phyloP scores from a whole-genome alignment of 1,284 basidiomycete species.

The Heterobasidion annosum region DNA sequence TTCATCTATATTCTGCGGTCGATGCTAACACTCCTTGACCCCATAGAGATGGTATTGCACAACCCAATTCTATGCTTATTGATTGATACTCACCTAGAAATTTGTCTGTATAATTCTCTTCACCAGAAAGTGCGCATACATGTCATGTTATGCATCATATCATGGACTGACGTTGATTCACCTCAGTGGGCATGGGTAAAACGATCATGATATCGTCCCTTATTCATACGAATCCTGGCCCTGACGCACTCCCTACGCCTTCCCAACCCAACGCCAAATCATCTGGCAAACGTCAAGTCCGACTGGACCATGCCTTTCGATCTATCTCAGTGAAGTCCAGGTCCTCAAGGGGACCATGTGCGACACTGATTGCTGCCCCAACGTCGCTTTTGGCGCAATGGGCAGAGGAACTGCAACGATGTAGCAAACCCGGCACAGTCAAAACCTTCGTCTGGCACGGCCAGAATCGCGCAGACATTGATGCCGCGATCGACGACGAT shows the following conservation, averaged over 20 bases:
- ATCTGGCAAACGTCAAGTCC: constrained; percentile 46
- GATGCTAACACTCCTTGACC: background rate
- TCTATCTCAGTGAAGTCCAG: too few species aligned
- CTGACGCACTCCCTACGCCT: constrained; percentile 23
- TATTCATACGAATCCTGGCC: constrained; percentile 70
- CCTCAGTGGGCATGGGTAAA: constrained; percentile 88
- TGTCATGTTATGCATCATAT: background rate
- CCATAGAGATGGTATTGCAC: constrained; percentile 17
- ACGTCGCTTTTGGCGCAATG: constrained; percentile 89
- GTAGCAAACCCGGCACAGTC: constrained; percentile 62
- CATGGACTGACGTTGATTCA: too few species aligned
- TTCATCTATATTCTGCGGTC: constrained; percentile 4
- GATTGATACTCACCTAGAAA: background rate
- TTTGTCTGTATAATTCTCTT: background rate
- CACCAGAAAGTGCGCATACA: constrained; percentile 36
- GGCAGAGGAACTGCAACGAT: constrained; percentile 78
- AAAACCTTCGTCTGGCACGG: constrained; percentile 81
- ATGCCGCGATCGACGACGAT: constrained; percentile 45
- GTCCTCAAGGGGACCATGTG: constrained; percentile 18
- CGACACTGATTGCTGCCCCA: constrained; percentile 90
- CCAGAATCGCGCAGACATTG: constrained; percentile 70
- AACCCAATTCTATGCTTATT: background rate
- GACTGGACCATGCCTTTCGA: constrained; percentile 51
- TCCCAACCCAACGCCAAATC: constrained; percentile 17
- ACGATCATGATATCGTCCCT: constrained; percentile 94